Evolutionary conservation across 257 asterid species (phyloP).

Genomic region (Mitragyna speciosa): DNA sequence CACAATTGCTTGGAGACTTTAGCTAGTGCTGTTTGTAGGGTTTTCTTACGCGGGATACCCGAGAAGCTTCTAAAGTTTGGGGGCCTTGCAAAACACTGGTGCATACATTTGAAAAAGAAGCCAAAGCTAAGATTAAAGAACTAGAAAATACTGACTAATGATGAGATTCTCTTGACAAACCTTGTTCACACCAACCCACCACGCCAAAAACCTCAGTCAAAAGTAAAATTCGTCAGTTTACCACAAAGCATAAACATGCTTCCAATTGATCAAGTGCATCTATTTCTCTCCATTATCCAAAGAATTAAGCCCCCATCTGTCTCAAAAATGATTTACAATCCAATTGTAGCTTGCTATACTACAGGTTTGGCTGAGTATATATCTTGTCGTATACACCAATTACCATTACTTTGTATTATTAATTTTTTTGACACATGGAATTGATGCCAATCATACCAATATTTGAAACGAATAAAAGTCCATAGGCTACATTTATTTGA

Average conservation of each 20-base stretch:
- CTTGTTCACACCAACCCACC: slow-evolving; percentile 22
- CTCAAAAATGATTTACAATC: too few species aligned
- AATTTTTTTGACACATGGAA: too few species aligned
- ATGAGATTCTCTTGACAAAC: slow-evolving; percentile 28
- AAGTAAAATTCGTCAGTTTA: neutral
- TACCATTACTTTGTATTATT: too few species aligned
- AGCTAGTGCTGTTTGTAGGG: neutral
- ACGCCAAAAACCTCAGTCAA: neutral
- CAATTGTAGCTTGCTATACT: too few species aligned
- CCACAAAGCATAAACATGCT: too few species aligned
- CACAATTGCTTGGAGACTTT: neutral
- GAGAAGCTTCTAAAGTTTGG: slow-evolving; percentile 44
- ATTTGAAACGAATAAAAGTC: too few species aligned
- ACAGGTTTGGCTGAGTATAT: too few species aligned
- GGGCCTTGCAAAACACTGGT: slow-evolving; percentile 23
- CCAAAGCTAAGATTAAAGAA: neutral
- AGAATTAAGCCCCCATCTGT: neutral
- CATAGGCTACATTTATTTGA: too few species aligned
- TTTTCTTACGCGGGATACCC: neutral
- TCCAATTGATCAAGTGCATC: neutral
- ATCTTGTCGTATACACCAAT: too few species aligned
- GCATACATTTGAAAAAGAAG: neutral
- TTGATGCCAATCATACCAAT: too few species aligned
- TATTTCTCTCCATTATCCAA: neutral
- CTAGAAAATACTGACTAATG: slow-evolving; percentile 7